Conservation (phyloP, 78 protist species). For the Monocercomonoides exilis region DNA sequence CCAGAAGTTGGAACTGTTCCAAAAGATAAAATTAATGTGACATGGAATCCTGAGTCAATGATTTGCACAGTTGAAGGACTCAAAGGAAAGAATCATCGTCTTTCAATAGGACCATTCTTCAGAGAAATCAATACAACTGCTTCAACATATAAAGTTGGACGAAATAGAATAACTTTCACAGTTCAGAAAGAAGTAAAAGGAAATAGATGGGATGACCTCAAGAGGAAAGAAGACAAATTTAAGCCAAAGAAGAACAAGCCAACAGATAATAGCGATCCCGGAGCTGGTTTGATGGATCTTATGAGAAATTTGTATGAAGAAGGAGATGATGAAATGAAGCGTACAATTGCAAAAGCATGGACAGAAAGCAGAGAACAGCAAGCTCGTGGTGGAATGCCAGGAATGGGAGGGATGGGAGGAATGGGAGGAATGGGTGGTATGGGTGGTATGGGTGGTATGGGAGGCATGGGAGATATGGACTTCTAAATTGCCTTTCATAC, state of each 20-base stretch:
- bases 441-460: too few relatives aligned
- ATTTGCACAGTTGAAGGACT: not conserved
- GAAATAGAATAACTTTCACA: not conserved
- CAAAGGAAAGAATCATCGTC: not conserved
- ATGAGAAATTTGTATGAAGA: not conserved
- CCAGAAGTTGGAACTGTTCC: not conserved
- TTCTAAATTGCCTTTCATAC: too few relatives aligned
- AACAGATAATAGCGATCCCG: not conserved
- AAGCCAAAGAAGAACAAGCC: not conserved
- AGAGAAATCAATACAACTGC: not conserved
- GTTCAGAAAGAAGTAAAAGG: not conserved
- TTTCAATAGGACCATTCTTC: not conserved
- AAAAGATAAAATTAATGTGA: not conserved
- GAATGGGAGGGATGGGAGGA: too few relatives aligned
- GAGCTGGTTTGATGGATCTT: not conserved
- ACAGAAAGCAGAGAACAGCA: not conserved
- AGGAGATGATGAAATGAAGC: slow-evolving; percentile 9
- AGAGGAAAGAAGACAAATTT: not conserved
- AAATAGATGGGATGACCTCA: not conserved
- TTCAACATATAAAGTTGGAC: not conserved
- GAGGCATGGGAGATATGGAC: too few relatives aligned
- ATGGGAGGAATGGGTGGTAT: too few relatives aligned
- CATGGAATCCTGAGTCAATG: not conserved
- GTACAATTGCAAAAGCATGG: slow-evolving; percentile 14
- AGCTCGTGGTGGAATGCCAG: not conserved